Evolutionary conservation across 1,139 yeast genomes (phyloP), one percentile per base, ranked within the genome.

Genomic region (Tardiomyces blankii): DNA sequence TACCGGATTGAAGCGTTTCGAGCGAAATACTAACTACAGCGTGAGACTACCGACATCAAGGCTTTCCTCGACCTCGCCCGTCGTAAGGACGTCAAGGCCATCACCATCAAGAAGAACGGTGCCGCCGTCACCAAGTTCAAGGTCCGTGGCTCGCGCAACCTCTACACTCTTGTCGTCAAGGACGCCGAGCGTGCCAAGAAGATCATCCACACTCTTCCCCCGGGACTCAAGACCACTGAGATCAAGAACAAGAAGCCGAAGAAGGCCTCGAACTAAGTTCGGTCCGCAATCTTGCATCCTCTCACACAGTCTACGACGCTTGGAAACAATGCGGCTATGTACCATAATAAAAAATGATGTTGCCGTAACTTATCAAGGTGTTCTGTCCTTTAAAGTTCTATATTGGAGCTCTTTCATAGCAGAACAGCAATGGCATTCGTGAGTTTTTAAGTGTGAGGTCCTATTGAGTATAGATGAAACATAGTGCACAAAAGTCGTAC

Each of bases 111-210:
- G 76, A 87, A 87, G 78, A 80, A 80, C 76, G 95, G 46, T 41
- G 77, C 79, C 80, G 82, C 83, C 75, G 89, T 84, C 75, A 88
- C 96, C 78, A 91, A 91, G 78, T 91, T 91, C 91, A 91, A 93
- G 87, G 88, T 91, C 68, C 87, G 98, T 80, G 96, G 96, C 72
- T 68, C 96, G 60, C 86, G 78, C 73, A 74, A 85, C 80, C 82
- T 87, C 68, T 91, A 91, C 87, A 91, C 98, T 66, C 80, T 91
- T 73, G 85, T 85, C 64, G 91, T 91, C 66, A 81, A 85, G 77
- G 98, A 93, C 73, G 86, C 89, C 68, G 85, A 88, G 72, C 89
- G 88, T 82, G 98, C 97, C 66, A 84, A 86, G 82, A 93, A 91
- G 81, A 81, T 91, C 75, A 85, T 86, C 70, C 96, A 91, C 80